These are phyloP conservation scores for Asterochloris erici DNA, from an alignment of 139 green algal genomes.

Conservation along the genomic window DNA sequence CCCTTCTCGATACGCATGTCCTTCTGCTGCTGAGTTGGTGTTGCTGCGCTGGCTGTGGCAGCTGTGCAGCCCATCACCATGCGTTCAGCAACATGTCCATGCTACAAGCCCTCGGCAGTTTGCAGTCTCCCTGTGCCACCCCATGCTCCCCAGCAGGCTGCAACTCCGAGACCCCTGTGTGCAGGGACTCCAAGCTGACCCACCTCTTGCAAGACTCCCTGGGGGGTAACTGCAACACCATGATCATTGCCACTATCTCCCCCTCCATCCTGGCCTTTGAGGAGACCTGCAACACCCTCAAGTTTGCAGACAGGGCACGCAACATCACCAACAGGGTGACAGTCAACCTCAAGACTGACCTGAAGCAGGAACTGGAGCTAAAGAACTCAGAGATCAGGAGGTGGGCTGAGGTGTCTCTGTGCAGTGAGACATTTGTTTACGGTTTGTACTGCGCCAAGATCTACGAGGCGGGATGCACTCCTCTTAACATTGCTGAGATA, in stretches of 20 bases:
- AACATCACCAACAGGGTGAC: constrained; percentile 94
- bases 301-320: constrained; percentile 97
- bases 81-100: too few relatives aligned
- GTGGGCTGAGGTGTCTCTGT: neutral
- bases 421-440: too few relatives aligned
- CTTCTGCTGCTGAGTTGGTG: too few relatives aligned
- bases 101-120: too few relatives aligned
- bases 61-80: too few relatives aligned
- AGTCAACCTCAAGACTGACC: constrained; percentile 70
- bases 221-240: constrained; percentile 79
- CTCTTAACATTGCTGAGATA: too few relatives aligned
- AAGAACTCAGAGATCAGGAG: constrained; percentile 15
- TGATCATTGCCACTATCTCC: constrained; percentile 97
- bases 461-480: too few relatives aligned
- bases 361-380: constrained; percentile 11
- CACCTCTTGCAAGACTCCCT: constrained; percentile 93
- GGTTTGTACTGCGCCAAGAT: neutral
- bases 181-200: constrained; percentile 96
- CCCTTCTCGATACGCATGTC: too few relatives aligned
- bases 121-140: too few relatives aligned
- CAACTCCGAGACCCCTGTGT: constrained; percentile 16
- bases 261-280: constrained; percentile 82
- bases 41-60: too few relatives aligned
- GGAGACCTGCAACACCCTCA: constrained; percentile 92
- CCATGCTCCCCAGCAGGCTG: too few relatives aligned